phyloP scores from a whole-genome alignment of 2,329 filamentous ascomycete genomes.

The Amauroascus niger region DNA sequence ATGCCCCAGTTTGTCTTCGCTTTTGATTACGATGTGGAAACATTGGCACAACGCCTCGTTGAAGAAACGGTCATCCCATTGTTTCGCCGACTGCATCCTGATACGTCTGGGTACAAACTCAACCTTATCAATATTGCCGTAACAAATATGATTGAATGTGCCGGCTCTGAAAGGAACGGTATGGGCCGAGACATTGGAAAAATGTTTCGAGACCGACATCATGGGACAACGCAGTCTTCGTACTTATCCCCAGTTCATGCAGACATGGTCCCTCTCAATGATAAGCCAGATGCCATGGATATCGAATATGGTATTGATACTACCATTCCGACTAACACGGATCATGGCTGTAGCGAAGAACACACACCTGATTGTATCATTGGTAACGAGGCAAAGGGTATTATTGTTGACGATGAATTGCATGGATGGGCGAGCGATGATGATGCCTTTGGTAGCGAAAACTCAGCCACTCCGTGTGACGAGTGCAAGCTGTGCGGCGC shows the following conservation, averaged over 20 bases:
- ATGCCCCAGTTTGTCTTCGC: constrained; percentile 67
- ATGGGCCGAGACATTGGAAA: constrained; percentile 65
- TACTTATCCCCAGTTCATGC: not conserved
- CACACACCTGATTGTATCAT: too few relatives aligned
- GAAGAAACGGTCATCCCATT: constrained; percentile 58
- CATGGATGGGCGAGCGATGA: constrained; percentile 28
- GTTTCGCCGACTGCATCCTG: constrained; percentile 63
- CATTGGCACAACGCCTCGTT: constrained; percentile 59
- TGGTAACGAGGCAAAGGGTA: not conserved
- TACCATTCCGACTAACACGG: not conserved
- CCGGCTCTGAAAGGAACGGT: constrained; percentile 43
- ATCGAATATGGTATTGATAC: not conserved
- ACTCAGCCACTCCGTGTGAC: constrained; percentile 24
- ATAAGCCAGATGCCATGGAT: not conserved
- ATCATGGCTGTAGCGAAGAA: not conserved
- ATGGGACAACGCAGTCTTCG: constrained; percentile 20
- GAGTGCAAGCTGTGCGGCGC: constrained; percentile 38
- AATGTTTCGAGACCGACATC: constrained; percentile 73
- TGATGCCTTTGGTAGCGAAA: constrained; percentile 27
- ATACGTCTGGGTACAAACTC: constrained; percentile 63
- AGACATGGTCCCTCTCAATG: not conserved
- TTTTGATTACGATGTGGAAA: constrained; percentile 48
- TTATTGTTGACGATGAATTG: not conserved
- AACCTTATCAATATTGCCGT: constrained; percentile 79
- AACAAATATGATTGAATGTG: constrained; percentile 64